Evolutionary conservation across 257 asterid species (phyloP).

Genomic region (Solanum gracilifrons): DNA sequence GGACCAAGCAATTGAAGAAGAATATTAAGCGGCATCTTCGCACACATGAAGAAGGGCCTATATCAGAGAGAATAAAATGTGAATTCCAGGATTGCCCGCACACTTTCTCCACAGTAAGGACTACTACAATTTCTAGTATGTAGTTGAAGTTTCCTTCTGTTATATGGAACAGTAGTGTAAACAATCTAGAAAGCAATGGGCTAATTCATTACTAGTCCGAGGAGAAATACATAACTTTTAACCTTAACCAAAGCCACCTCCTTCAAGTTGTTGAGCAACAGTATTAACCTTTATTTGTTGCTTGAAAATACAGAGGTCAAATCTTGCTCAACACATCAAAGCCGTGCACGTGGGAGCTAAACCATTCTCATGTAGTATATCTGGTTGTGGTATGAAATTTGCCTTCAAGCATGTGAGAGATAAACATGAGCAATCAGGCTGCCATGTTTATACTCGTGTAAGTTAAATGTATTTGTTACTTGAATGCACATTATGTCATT

Average conservation of each 20-base stretch:
- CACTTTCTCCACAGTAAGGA: conserved; percentile 59
- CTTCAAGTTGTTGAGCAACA: not conserved
- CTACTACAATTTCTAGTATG: not conserved
- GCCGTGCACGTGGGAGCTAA: conserved; percentile 55
- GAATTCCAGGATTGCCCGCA: conserved; percentile 39
- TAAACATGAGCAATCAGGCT: conserved; percentile 67
- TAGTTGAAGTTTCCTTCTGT: not conserved
- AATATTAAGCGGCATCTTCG: conserved; percentile 79
- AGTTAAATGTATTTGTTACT: conserved; percentile 5
- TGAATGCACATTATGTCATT: not conserved
- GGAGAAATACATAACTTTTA: not conserved
- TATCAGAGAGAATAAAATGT: conserved; percentile 41
- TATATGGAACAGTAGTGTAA: not conserved
- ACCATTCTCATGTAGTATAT: conserved; percentile 49
- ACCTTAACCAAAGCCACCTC: not conserved
- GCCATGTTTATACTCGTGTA: conserved; percentile 56
- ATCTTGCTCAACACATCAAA: conserved; percentile 67
- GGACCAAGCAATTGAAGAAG: conserved; percentile 66
- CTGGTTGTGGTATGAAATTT: conserved; percentile 58
- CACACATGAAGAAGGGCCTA: conserved; percentile 35
- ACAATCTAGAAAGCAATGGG: not conserved
- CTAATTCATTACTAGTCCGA: not conserved
- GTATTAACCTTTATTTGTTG: not conserved
- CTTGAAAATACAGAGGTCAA: conserved; percentile 42
- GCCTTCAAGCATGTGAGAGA: conserved; percentile 86